Evolutionary conservation across 2,329 filamentous ascomycete species (phyloP).

Genomic region (Anthostomella pinea): DNA sequence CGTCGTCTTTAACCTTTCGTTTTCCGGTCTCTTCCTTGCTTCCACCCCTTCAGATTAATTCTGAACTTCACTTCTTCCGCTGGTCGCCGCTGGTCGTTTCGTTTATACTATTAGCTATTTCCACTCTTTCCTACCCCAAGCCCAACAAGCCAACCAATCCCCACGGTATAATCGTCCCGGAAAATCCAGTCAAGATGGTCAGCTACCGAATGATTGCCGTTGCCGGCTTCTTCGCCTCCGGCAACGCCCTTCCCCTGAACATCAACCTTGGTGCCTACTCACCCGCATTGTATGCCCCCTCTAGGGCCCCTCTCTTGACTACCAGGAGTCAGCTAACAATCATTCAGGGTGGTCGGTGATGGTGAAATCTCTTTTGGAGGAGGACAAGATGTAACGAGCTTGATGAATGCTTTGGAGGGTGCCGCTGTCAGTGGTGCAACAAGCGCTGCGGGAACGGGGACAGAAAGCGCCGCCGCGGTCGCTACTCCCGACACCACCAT

Average conservation of each 20-base stretch:
- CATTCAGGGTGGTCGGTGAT: conserved; percentile 35
- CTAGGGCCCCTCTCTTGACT: background rate
- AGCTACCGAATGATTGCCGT: conserved; percentile 34
- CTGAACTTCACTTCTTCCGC: conserved; percentile 30
- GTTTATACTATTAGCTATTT: conserved; percentile 22
- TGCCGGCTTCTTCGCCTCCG: conserved; percentile 35
- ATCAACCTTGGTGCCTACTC: conserved; percentile 46
- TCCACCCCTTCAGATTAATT: conserved; percentile 22
- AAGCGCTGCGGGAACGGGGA: conserved; percentile 18
- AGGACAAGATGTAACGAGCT: conserved; percentile 41
- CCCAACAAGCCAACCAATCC: conserved; percentile 10
- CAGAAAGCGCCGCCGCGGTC: conserved; percentile 20
- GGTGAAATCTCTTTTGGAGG: conserved; percentile 37
- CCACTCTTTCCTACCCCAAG: conserved; percentile 5
- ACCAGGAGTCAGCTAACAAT: conserved; percentile 20
- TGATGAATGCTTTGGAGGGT: conserved; percentile 46
- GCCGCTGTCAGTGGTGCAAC: conserved; percentile 36
- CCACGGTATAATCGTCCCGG: conserved; percentile 4
- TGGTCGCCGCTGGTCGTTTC: conserved; percentile 37
- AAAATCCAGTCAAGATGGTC: conserved; percentile 36
- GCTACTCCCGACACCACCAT: background rate
- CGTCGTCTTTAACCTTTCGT: conserved; percentile 20
- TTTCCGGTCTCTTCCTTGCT: conserved; percentile 25
- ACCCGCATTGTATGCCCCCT: conserved; percentile 38
- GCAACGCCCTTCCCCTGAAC: conserved; percentile 37